These are phyloP conservation scores for Aspergillus olivimuriae DNA, from an alignment of 495 filamentous ascomycete genomes.

Conservation along the genomic window DNA sequence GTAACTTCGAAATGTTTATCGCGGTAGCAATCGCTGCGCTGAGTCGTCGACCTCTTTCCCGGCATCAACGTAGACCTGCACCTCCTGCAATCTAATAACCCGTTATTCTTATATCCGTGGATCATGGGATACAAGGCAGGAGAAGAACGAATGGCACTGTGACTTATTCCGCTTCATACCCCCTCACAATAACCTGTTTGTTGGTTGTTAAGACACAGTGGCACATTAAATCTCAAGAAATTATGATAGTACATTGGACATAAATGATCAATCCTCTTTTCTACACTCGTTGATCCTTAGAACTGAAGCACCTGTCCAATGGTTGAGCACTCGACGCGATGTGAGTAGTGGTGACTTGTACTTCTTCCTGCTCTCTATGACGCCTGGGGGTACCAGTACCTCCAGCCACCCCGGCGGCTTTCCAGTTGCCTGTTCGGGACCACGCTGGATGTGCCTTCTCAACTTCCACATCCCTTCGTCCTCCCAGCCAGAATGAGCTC, in stretches of 20 bases:
- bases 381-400: too few relatives aligned
- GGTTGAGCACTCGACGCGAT: too few relatives aligned
- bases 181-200: conserved; percentile 30
- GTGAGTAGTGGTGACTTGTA: too few relatives aligned
- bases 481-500: background rate
- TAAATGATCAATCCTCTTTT: too few relatives aligned
- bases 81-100: conserved; percentile 76
- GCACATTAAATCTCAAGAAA: too few relatives aligned
- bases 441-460: conserved; percentile 14
- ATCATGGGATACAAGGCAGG: conserved; percentile 67
- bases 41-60: background rate
- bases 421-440: too few relatives aligned
- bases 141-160: conserved; percentile 50
- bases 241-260: too few relatives aligned
- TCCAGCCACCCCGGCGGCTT: background rate
- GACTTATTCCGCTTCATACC: conserved; percentile 47
- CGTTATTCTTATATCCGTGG: conserved; percentile 41
- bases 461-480: conserved; percentile 4
- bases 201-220: conserved; percentile 38
- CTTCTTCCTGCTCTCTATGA: too few relatives aligned
- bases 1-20: conserved; percentile 51
- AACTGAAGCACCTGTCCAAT: too few relatives aligned
- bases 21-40: conserved; percentile 13
- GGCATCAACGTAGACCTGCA: conserved; percentile 9
- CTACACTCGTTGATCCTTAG: too few relatives aligned